Base-by-base conservation (phyloP, 164 flowering plant species). In the Aristolochia fimbriata region DNA sequence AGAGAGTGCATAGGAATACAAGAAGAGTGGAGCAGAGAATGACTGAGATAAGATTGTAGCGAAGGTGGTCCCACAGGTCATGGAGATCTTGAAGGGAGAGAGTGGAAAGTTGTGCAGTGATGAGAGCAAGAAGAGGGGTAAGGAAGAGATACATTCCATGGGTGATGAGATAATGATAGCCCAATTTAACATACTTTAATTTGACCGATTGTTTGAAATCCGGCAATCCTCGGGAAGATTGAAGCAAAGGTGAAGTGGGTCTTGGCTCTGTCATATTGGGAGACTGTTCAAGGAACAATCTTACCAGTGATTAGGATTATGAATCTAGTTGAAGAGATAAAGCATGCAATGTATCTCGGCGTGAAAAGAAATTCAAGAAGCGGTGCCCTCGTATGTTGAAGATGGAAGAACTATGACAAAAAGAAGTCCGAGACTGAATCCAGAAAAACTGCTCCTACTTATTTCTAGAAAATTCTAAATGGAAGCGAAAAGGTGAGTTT, bases 101-200 rank as follows among this genome's bases (percentile, higher is more conserved):
- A n/a, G 85, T 77, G 4, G 87, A 84, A 51, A 82, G 52, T 61
- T 82, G 82, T 10, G 82, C 85, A 20, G 80, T 76, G 45, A 76
- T 65, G 24, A 76, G 54, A 1, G 69, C 75, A 11, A 79, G 41
- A n/a, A 84, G 69, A 51, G 87, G 90, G 43, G 81, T 62, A 10
- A 80, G 69, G 59, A 77, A 70, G 43, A 84, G 75, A 70, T 67
- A 83, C 83, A 82, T 78, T 57, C 83, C 84, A 76, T 81, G 86
- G 60, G 89, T 80, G 53, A 81, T 82, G 20, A 84, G 79, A 56
- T 77, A 74, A 67, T 84, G 89, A 60, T 81, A 84, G 12, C 89
- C 89, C 56, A 84, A 86, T 72, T 84, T 84, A 33, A 82, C 89
- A 65, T 81, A 82, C 59, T 82, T 81, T 33, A 84, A 69, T 59